Conservation (phyloP, 1,284 basidiomycete genomes). For the Malassezia vespertilionis region DNA sequence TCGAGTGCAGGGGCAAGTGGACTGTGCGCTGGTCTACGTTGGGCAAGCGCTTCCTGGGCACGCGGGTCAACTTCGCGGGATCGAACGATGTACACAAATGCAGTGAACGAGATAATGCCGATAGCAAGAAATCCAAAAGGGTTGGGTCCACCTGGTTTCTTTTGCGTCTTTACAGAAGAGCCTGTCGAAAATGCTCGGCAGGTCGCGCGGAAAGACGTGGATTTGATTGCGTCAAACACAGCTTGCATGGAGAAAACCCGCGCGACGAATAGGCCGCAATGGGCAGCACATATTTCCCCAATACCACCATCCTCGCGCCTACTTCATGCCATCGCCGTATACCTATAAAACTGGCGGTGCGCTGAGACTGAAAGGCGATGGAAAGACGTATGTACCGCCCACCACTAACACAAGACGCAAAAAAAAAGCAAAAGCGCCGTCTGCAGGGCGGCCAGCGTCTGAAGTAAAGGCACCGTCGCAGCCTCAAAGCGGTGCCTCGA, state of each 20-base stretch:
- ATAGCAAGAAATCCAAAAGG: slow-evolving; percentile 32
- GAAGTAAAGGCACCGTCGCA: neutral
- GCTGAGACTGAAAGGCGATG: slow-evolving; percentile 34
- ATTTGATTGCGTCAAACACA: too few relatives aligned
- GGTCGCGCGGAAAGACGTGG: too few relatives aligned
- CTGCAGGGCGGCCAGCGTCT: neutral
- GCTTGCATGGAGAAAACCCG: too few relatives aligned
- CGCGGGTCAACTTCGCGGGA: slow-evolving; percentile 30
- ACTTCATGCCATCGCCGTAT: slow-evolving; percentile 26
- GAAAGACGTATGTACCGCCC: neutral
- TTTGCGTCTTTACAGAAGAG: too few relatives aligned
- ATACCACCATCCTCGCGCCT: neutral
- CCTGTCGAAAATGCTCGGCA: too few relatives aligned
- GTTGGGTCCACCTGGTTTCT: slow-evolving; percentile 28
- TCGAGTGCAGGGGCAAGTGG: slow-evolving; percentile 30
- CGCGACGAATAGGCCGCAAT: too few relatives aligned
- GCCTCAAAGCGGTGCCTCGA: neutral
- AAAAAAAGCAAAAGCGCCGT: slow-evolving; percentile 24
- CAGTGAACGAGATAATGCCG: slow-evolving; percentile 28
- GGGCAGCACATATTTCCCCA: neutral
- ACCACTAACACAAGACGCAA: slow-evolving; percentile 19
- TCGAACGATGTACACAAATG: slow-evolving; percentile 31
- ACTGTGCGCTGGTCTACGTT: slow-evolving; percentile 38
- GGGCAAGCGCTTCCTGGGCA: slow-evolving; percentile 30
- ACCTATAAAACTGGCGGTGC: slow-evolving; percentile 38